phyloP scores from a whole-genome alignment of 169 alveolate genomes.

The Cryptosporidium tyzzeri region DNA sequence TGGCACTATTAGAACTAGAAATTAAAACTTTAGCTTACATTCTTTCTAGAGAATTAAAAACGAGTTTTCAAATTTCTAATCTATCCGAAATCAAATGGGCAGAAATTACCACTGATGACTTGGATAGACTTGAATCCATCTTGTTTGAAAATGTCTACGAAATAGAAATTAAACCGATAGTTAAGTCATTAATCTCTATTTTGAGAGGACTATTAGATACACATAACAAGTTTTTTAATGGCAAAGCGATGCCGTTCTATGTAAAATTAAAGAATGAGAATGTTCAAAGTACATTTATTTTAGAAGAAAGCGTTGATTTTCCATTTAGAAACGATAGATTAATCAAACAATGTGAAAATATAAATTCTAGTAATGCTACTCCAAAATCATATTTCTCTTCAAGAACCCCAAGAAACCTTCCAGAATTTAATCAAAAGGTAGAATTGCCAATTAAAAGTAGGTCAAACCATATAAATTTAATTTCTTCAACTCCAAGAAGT shows the following conservation, averaged over 20 bases:
- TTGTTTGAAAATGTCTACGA: not conserved
- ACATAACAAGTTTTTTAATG: conserved; percentile 27
- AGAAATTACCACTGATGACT: conserved; percentile 19
- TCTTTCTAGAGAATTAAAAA: conserved; percentile 44
- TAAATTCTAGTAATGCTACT: not conserved
- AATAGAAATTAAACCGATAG: conserved; percentile 37
- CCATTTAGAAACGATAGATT: not conserved
- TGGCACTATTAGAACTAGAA: conserved; percentile 43
- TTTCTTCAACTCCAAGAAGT: conserved; percentile 32
- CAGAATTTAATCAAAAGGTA: not conserved
- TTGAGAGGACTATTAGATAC: conserved; percentile 65
- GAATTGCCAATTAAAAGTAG: conserved; percentile 48
- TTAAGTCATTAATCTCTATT: conserved; percentile 40
- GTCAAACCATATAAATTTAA: not conserved
- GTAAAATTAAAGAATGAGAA: conserved; percentile 8
- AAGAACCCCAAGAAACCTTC: conserved; percentile 42
- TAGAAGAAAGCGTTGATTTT: conserved; percentile 5
- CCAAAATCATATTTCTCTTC: not conserved
- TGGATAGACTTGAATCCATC: conserved; percentile 33
- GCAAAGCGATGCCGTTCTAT: conserved; percentile 68
- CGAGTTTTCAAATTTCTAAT: not conserved
- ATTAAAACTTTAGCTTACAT: conserved; percentile 26
- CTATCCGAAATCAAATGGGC: conserved; percentile 30
- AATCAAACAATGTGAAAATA: conserved; percentile 4
- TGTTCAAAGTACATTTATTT: not conserved